Evolutionary conservation across 352 stramenopile genomes (phyloP), one percentile per base, ranked within the genome.

Genomic region (Globisporangium echinulatum): DNA sequence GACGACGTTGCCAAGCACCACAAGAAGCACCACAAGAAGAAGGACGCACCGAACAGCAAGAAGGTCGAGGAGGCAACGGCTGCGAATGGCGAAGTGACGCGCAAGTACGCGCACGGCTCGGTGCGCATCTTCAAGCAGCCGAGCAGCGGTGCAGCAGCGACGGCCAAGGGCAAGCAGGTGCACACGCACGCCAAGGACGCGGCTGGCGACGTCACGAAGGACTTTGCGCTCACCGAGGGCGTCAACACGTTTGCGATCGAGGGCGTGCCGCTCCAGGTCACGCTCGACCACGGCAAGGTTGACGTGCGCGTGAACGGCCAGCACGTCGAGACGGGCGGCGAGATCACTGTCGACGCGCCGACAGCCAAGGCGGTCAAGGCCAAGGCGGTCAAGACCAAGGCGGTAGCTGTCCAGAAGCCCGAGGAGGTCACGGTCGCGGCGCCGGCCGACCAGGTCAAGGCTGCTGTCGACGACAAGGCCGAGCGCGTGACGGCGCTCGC

Each of bases 81-180:
- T 47, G 52, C 56, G 17, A 61, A 70, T 52, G 69, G 75, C 42
- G 68, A 89, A 55, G 65, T 68, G 49, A 68, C 81, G 48, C 64
- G 73, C 47, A 69, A 77, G 57, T 87, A 87, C 68, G 58, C 75
- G 1, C 75, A 82, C 49, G 79, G 77, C 48, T 70, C 61, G 14
- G 77, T 87, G 52, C 78, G 71, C 42, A 76, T 79, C 13, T 69
- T 61, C 14, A 63, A 62, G 52, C 64, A 68, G 54, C 62, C 63
- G 19, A 49, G 52, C 6, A 44, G 7, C 19, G 15, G n/a, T 13
- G 43, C 38, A 10, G 25, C n/a, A 19, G 13, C 55, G 0, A 33
- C 53, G 15, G 14, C 49, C 14, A 55, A 58, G 49, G 47, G 61
- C 44, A 14, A 38, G 15, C 36, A 33, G 48, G 10, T 36, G 62